Conservation (phyloP, 495 filamentous ascomycete genomes). For the Xylaria curta region DNA sequence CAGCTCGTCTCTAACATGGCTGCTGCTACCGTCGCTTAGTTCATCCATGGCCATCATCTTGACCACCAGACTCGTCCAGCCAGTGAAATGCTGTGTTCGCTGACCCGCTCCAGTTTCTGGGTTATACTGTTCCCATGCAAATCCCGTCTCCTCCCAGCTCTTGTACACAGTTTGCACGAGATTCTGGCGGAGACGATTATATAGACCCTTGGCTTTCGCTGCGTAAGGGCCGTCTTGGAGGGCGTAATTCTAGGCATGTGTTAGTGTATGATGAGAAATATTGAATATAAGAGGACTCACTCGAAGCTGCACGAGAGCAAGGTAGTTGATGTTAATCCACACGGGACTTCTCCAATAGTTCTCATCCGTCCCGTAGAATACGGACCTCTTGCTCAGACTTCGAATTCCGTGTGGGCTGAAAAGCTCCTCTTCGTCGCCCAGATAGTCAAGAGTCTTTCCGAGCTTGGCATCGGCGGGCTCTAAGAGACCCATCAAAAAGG, state of each 20-base stretch:
- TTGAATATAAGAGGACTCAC: slow-evolving; percentile 60
- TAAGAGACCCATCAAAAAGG: slow-evolving; percentile 82
- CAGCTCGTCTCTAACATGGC: slow-evolving; percentile 25
- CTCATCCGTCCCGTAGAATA: slow-evolving; percentile 86
- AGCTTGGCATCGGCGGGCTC: slow-evolving; percentile 73
- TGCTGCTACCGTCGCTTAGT: slow-evolving; percentile 27
- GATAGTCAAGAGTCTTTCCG: slow-evolving; percentile 74
- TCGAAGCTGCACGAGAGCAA: slow-evolving; percentile 80
- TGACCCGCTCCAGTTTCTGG: slow-evolving; percentile 91
- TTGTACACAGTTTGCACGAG: slow-evolving; percentile 88
- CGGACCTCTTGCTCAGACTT: slow-evolving; percentile 83
- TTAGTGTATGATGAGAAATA: slow-evolving; percentile 27
- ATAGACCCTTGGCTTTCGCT: slow-evolving; percentile 72
- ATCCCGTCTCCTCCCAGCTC: slow-evolving; percentile 88
- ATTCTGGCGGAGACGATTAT: slow-evolving; percentile 77
- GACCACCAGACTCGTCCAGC: slow-evolving; percentile 96
- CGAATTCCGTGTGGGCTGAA: slow-evolving; percentile 87
- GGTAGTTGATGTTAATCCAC: slow-evolving; percentile 98
- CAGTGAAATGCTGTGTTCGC: slow-evolving; percentile 96
- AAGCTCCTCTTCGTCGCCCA: slow-evolving; percentile 81
- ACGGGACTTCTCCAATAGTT: slow-evolving; percentile 97
- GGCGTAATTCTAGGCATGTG: slow-evolving; percentile 56
- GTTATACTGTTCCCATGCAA: slow-evolving; percentile 99
- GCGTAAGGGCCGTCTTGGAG: slow-evolving; percentile 70
- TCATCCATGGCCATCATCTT: slow-evolving; percentile 91